Evolutionary conservation across 148 eudicot genomes (phyloP).

Genomic region (Vaccinium corymbosum): DNA sequence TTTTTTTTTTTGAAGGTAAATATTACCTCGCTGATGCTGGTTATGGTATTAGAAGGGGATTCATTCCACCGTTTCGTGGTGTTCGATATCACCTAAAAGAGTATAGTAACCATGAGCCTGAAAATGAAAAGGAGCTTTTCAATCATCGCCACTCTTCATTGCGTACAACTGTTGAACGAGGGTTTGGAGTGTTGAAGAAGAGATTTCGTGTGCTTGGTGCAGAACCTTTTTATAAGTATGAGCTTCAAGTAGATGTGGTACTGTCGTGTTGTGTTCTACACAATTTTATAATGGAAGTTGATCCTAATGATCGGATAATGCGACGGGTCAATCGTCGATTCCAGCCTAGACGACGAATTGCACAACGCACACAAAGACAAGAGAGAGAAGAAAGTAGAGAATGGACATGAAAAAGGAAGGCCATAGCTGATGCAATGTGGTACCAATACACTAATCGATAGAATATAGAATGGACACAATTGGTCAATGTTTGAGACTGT

Average conservation of each 20-base stretch:
- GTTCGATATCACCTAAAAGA: neutral
- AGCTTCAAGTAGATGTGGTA: neutral
- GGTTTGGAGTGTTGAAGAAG: neutral
- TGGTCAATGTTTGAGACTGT: no score
- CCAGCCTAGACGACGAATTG: neutral
- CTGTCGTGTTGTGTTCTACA: constrained; percentile 5
- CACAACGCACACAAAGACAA: neutral
- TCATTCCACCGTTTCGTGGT: neutral
- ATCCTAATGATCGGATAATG: neutral
- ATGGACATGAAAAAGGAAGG: neutral
- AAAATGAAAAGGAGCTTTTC: neutral
- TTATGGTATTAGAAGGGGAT: neutral
- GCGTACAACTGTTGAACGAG: neutral
- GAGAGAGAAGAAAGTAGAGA: neutral
- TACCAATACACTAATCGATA: no score
- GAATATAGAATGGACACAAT: no score
- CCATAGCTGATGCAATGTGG: no score
- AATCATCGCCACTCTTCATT: neutral
- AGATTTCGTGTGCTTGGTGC: constrained; percentile 10
- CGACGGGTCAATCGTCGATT: no score
- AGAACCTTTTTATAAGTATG: neutral
- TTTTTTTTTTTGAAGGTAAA: no score
- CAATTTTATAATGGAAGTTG: neutral
- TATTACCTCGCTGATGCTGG: no score
- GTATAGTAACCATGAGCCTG: neutral